Conservation (phyloP, 768 basidiomycete genomes). For the Trichaptum fuscoviolaceum region DNA sequence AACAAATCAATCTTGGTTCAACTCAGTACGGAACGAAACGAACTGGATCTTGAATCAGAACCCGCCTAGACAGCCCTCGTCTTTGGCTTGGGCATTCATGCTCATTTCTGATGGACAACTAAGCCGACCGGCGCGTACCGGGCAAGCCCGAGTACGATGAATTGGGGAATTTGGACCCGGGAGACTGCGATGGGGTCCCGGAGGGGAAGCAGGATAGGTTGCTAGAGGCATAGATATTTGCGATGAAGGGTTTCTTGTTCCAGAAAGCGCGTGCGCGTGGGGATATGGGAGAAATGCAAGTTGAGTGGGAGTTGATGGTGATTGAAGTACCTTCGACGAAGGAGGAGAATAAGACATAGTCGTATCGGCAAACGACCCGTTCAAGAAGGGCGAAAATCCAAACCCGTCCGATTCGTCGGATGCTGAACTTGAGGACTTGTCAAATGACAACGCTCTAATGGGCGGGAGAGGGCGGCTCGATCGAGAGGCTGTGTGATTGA, state of each 20-base stretch:
- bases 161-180: not conserved
- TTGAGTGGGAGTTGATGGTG: not conserved
- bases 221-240: not conserved
- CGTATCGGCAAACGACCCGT: not conserved
- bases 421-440: not conserved
- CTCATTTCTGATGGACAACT: not conserved
- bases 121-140: not conserved
- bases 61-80: not conserved
- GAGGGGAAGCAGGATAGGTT: not conserved
- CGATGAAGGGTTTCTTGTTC: not conserved
- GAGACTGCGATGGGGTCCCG: not conserved
- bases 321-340: not conserved
- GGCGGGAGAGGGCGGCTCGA: not conserved
- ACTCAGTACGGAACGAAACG: not conserved
- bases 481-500: not conserved
- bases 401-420: not conserved
- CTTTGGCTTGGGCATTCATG: not conserved
- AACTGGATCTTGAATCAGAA: not conserved
- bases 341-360: not conserved
- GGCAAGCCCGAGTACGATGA: not conserved
- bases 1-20: no score
- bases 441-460: not conserved
- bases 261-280: not conserved
- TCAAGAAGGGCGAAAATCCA: not conserved
- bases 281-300: not conserved